Conservation (phyloP, 257 asterid species). For the Nicotiana undulata region DNA sequence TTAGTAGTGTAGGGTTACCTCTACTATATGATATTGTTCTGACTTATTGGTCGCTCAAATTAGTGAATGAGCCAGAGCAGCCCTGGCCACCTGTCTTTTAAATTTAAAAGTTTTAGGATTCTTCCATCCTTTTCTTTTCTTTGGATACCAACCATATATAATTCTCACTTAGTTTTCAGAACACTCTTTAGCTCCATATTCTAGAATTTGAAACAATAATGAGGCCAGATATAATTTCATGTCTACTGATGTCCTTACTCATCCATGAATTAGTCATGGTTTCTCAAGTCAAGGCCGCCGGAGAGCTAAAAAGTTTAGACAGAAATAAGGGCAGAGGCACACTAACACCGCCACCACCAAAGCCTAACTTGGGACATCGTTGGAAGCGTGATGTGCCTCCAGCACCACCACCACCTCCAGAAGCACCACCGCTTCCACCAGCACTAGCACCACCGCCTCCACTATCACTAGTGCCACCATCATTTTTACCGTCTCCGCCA, state of each 20-base stretch:
- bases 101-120: too few species aligned
- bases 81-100: too few species aligned
- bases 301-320: neutral
- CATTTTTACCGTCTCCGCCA: too few species aligned
- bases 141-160: too few species aligned
- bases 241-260: neutral
- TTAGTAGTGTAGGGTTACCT: too few species aligned
- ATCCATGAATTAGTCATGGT: neutral
- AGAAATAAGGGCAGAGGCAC: neutral
- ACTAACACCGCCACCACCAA: neutral
- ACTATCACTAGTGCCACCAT: neutral
- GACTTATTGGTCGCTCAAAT: too few species aligned
- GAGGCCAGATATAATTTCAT: neutral
- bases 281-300: neutral
- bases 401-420: neutral
- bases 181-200: neutral
- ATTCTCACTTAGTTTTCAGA: neutral
- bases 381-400: neutral
- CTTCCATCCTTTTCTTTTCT: too few species aligned
- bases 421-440: neutral
- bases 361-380: rapidly evolving
- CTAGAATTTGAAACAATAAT: neutral
- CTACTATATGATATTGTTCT: too few species aligned
- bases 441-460: neutral
- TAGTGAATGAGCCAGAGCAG: too few species aligned